phyloP scores from a whole-genome alignment of 441 rosid genomes.

The Populus hybrid region DNA sequence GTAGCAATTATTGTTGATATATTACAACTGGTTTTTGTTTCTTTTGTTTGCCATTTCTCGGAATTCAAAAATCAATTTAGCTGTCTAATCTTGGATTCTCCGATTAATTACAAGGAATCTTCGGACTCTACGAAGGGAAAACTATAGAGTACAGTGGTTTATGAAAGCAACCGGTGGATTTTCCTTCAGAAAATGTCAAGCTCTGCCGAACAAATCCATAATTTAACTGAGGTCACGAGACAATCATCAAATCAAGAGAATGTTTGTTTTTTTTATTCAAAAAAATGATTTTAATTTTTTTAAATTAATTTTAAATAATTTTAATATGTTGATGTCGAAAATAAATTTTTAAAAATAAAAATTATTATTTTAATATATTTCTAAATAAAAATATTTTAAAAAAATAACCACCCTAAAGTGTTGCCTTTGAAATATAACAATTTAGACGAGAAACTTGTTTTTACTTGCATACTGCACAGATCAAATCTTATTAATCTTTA shows the following conservation, averaged over 20 bases:
- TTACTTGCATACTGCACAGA: too few relatives aligned
- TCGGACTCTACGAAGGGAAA: neutral
- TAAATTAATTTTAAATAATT: too few relatives aligned
- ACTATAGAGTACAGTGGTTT: neutral
- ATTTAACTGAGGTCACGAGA: neutral
- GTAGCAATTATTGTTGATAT: neutral
- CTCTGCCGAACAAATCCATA: neutral
- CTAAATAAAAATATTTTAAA: too few relatives aligned
- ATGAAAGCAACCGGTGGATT: neutral
- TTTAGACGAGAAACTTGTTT: neutral
- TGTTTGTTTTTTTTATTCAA: too few relatives aligned
- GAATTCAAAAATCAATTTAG: neutral
- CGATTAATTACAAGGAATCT: neutral
- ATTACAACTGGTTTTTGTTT: neutral
- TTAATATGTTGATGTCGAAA: too few relatives aligned
- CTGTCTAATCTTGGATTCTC: neutral
- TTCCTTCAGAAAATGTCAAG: neutral
- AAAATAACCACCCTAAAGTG: neutral
- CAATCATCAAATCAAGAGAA: neutral
- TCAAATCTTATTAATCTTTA: too few relatives aligned
- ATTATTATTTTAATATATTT: too few relatives aligned
- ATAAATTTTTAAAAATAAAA: too few relatives aligned
- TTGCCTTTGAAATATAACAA: neutral
- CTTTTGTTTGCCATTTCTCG: neutral
- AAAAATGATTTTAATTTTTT: too few relatives aligned